Evolutionary conservation across 2,329 filamentous ascomycete species (phyloP), one percentile per base, ranked within the genome.

Genomic region (Orbilia ellipsospora): DNA sequence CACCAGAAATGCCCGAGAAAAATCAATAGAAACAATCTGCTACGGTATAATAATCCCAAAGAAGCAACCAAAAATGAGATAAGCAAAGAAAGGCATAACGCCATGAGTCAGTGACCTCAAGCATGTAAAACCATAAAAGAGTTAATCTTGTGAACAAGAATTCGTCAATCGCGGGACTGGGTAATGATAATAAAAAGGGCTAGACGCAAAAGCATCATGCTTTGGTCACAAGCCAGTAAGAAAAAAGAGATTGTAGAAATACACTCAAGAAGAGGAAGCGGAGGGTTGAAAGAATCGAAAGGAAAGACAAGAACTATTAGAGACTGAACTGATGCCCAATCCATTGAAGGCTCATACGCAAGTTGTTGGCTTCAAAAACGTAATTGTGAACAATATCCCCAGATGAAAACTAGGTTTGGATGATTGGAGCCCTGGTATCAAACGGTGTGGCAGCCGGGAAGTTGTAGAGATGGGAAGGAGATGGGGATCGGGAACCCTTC

Each of bases 201-300:
- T 36, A 56, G 56, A 74, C 61, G 63, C 70, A 62, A 51, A 52
- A 51, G 62, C 62, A 48, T 63, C 50, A 52, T 44, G 59, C 64
- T 65, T 75, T 64, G 54, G 72, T 75, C 64, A 52, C 67, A 54
- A 69, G 64, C 72, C 60, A 69, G 65, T 64, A 72, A 72, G 52
- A 52, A 36, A 44, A 64, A 68, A 75, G 57, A 69, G 72, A 75
- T 75, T 59, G 64, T 75, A 75, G 64, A 75, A 75, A 75, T 75
- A 75, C 72, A 75, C 59, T 69, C 72, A 69, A 75, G 72, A 75
- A 75, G 72, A 74, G 50, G 60, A 72, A 36, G 31, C 23, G 59
- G 59, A 65, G 57, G 36, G 48, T 59, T 55, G 26, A 31, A 59
- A 73, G 44, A 55, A 12, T 51, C 18, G 48, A 69, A 59, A 40